Base-by-base conservation (phyloP, 768 basidiomycete species). In the Basidioascus undulatus region DNA sequence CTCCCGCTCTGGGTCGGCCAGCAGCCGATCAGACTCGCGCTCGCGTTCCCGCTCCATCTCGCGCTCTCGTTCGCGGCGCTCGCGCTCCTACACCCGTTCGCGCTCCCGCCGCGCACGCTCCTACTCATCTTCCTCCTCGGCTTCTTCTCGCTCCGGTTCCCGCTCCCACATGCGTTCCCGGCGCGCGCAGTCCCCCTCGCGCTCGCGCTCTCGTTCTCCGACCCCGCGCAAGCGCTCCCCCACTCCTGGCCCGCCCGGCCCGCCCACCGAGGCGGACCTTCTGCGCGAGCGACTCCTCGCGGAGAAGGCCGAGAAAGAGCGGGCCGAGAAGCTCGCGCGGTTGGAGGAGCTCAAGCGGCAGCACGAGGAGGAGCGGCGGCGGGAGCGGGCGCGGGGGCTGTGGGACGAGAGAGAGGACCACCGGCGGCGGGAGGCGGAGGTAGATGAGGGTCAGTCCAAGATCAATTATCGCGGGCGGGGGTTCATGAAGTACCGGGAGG, bases 361-460 rank as follows among this genome's bases (percentile, higher is more conserved):
- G 47, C 76, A 76, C 53, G 72, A 75, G 51, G 76, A 79, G 45
- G 75, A 75, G 49, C 67, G 67, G 1, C 60, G 72, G 26, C 55
- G 78, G 37, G 74, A 76, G 52, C 59, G 69, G 31, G 72, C 76
- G 52, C 76, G 77, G 55, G 63, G 62, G 11, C 71, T 73, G 48
- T 61, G 74, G 33, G 41, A 68, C 0, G 69, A 64, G 46, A 20
- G 27, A 35, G 35, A 37, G 35, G 42, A 28, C 20, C 30, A 44
- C 28, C 27, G 28, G 20, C 43, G 46, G 44, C 36, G 43, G 23
- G 42, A 48, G 36, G 3, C 18, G 23, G 35, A 44, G 20, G 31
- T 33, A 39, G 35, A 42, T n/a, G 35, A 27, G 32, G 32, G 30
- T 10, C 26, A 30, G 12, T 37, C 39, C 0, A 49, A 42, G 7